phyloP scores from a whole-genome alignment of 1,284 basidiomycete genomes.

The Porogramme epimiltina region DNA sequence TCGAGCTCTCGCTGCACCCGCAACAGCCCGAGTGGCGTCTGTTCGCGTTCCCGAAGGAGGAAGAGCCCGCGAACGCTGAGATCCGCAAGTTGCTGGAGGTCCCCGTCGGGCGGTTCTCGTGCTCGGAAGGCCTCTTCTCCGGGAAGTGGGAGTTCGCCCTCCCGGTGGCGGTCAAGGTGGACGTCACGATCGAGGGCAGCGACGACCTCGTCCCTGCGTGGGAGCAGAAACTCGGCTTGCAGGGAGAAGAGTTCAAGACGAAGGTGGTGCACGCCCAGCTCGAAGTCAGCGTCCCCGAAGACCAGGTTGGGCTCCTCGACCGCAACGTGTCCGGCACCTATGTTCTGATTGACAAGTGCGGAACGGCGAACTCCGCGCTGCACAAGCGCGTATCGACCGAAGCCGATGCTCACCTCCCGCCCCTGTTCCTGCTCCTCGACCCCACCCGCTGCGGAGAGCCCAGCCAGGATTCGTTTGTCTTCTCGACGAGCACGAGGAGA shows the following conservation, averaged over 20 bases:
- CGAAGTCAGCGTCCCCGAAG: slow-evolving; percentile 58
- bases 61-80: slow-evolving; percentile 79
- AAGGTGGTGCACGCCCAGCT: slow-evolving; percentile 71
- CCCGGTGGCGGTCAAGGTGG: slow-evolving; percentile 60
- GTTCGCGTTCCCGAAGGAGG: slow-evolving; percentile 68
- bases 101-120: slow-evolving; percentile 80
- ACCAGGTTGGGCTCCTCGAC: slow-evolving; percentile 62
- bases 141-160: slow-evolving; percentile 86
- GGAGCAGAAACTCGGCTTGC: slow-evolving; percentile 84
- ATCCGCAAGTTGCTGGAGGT: slow-evolving; percentile 73
- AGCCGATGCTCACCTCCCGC: slow-evolving; percentile 51
- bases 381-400: slow-evolving; percentile 61
- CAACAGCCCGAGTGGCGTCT: slow-evolving; percentile 87
- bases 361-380: slow-evolving; percentile 86
- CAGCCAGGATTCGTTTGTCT: slow-evolving; percentile 77
- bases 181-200: slow-evolving; percentile 66
- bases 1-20: slow-evolving; percentile 81
- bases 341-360: slow-evolving; percentile 81
- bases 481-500: slow-evolving; percentile 77
- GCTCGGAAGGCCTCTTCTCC: slow-evolving; percentile 57
- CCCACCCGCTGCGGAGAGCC: slow-evolving; percentile 79
- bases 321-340: slow-evolving; percentile 83
- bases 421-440: slow-evolving; percentile 84
- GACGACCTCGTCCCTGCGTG: slow-evolving; percentile 80
- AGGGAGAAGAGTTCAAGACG: slow-evolving; percentile 63